These are phyloP conservation scores for Rhodamnia rubescens DNA, from an alignment of 345 rosid genomes.

Conservation along the genomic window DNA sequence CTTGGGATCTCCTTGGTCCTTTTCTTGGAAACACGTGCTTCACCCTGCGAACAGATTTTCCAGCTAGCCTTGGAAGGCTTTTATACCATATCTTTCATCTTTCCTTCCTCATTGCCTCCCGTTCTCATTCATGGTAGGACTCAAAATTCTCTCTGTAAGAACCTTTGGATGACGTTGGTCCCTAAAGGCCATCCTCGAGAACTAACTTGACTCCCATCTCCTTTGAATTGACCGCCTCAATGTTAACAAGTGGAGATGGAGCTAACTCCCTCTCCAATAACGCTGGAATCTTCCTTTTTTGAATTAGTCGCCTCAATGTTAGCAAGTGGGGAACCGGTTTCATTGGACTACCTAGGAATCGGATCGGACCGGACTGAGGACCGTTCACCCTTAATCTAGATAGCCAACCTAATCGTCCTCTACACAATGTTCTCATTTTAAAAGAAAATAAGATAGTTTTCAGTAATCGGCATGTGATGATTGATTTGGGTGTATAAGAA, in stretches of 20 bases:
- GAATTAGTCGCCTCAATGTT: too few species aligned
- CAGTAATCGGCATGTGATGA: not conserved
- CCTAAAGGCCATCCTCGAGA: conserved; percentile 32
- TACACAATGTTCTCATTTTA: not conserved
- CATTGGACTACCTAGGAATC: too few species aligned
- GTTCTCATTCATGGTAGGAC: conserved; percentile 18
- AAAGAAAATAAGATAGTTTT: not conserved
- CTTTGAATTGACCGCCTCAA: conserved; percentile 34
- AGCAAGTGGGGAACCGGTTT: too few species aligned
- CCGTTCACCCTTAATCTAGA: not conserved
- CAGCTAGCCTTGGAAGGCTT: conserved; percentile 42
- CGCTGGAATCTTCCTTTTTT: conserved; percentile 28
- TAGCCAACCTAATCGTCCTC: not conserved
- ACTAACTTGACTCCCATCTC: conserved; percentile 37
- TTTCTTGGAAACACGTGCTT: conserved; percentile 56
- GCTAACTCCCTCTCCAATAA: conserved; percentile 17
- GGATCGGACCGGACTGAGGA: too few species aligned
- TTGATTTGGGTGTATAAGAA: not conserved
- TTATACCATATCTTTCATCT: conserved; percentile 40
- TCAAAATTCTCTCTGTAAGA: conserved; percentile 11
- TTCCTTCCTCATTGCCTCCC: conserved; percentile 36
- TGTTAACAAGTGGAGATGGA: conserved; percentile 37
- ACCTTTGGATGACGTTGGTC: conserved; percentile 17
- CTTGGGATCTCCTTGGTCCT: conserved; percentile 32
- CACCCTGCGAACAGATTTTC: conserved; percentile 35